These are phyloP conservation scores for Hapsidospora chrysogenum DNA, from an alignment of 495 filamentous ascomycete genomes.

Conservation along the genomic window DNA sequence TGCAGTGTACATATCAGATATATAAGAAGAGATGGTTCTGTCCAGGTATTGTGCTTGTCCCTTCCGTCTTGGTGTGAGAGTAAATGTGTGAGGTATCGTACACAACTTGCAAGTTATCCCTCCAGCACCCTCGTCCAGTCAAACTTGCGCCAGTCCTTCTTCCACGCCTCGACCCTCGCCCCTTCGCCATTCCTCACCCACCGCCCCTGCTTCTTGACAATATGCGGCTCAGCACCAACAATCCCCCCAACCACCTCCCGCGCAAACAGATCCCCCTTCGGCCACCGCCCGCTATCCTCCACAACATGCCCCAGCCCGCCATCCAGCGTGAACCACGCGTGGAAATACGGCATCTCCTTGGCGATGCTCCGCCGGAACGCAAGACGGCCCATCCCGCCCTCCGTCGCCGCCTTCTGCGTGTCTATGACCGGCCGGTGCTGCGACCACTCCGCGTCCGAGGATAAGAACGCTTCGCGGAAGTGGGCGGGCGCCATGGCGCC, in stretches of 20 bases:
- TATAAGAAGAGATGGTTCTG: no score
- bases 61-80: no score
- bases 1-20: no score
- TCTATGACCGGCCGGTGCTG: slow-evolving; percentile 93
- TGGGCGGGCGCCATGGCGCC: slow-evolving; percentile 87
- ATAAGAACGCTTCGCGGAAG: slow-evolving; percentile 86
- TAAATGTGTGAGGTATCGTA: no score
- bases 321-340: slow-evolving; percentile 88
- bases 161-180: slow-evolving; percentile 60
- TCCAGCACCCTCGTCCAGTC: slow-evolving; percentile 84
- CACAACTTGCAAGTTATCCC: no score
- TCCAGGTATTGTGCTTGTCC: no score
- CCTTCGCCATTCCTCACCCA: slow-evolving; percentile 52
- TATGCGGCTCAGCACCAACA: slow-evolving; percentile 65
- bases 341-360: slow-evolving; percentile 98
- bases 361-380: slow-evolving; percentile 73
- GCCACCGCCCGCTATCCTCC: slow-evolving; percentile 78
- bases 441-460: slow-evolving; percentile 78
- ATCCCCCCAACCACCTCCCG: slow-evolving; percentile 87
- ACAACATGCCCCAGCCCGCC: slow-evolving; percentile 88
- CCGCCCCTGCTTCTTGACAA: slow-evolving; percentile 80
- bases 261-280: slow-evolving; percentile 83
- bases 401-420: slow-evolving; percentile 49
- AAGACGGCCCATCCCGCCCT: slow-evolving; percentile 49
- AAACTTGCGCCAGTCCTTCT: slow-evolving; percentile 75